Percentiles rank a stretch among this genome's conserved stretches.
Evolutionary conservation across 2,329 filamentous ascomycete species (phyloP).

Genomic region (Clonostachys solani): DNA sequence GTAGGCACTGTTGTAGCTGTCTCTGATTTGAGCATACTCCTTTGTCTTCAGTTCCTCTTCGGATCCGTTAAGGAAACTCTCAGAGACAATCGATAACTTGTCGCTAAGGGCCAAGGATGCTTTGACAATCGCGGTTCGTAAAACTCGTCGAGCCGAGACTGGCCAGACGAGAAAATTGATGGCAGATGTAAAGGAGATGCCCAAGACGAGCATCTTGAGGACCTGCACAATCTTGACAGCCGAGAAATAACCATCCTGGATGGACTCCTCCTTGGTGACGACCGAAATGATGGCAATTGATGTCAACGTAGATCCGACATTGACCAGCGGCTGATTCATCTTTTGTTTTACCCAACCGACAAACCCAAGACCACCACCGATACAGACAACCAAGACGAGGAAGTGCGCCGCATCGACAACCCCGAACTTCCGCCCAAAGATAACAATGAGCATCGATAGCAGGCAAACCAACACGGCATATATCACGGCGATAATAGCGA

Average conservation of each 20-base stretch:
- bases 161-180: conserved; percentile 78
- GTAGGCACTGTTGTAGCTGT: conserved; percentile 63
- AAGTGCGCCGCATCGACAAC: conserved; percentile 70
- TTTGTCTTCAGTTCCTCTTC: conserved; percentile 71
- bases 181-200: conserved; percentile 64
- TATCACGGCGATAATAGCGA: conserved; percentile 72
- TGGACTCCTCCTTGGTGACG: conserved; percentile 84
- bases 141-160: conserved; percentile 67
- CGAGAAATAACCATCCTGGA: conserved; percentile 78
- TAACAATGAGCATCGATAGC: conserved; percentile 83
- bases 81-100: conserved; percentile 77
- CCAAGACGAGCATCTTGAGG: conserved; percentile 79
- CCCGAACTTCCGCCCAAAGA: conserved; percentile 67
- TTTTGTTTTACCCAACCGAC: conserved; percentile 84
- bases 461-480: conserved; percentile 69
- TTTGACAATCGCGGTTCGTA: conserved; percentile 69
- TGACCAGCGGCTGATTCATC: conserved; percentile 74
- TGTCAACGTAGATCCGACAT: conserved; percentile 79
- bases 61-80: conserved; percentile 77
- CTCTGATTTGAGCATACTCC: conserved; percentile 58
- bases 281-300: conserved; percentile 87
- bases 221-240: conserved; percentile 78
- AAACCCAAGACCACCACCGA: conserved; percentile 81
- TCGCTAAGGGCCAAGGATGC: conserved; percentile 73
- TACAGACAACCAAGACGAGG: conserved; percentile 77